A percentile compares a stretch with the other conserved stretches of the same genome.
Conservation (phyloP, 768 basidiomycete genomes). For the Lactarius vividus region DNA sequence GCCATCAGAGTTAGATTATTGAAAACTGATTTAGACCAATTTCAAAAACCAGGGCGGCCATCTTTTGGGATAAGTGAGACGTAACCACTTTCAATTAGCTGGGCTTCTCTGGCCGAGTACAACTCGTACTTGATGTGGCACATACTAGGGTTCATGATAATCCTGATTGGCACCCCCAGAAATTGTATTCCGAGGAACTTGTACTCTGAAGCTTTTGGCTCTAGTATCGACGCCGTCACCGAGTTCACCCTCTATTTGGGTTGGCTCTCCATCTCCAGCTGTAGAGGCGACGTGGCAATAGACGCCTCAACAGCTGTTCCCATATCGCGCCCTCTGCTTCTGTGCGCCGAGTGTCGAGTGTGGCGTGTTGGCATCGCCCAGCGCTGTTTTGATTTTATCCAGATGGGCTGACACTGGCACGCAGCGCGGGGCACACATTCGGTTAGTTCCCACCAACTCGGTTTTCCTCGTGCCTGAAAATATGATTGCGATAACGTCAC, state of each 20-base stretch:
- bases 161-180: background rate
- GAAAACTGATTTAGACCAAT: background rate
- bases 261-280: background rate
- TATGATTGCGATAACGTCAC: background rate
- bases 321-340: background rate
- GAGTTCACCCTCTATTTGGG: background rate
- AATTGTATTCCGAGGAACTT: background rate
- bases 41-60: background rate
- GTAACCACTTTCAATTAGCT: background rate
- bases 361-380: background rate
- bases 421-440: background rate
- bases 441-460: background rate
- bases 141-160: background rate
- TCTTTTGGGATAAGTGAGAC: background rate
- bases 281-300: background rate
- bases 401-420: background rate
- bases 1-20: background rate
- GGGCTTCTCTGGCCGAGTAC: background rate
- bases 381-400: background rate
- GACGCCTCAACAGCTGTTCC: background rate
- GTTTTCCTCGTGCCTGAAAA: background rate
- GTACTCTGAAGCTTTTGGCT: background rate
- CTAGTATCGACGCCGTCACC: background rate
- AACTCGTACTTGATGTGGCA: background rate
- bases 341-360: background rate